Conservation (phyloP, 176 grass and related monocot genomes). For the Cenchrus purpureus region DNA sequence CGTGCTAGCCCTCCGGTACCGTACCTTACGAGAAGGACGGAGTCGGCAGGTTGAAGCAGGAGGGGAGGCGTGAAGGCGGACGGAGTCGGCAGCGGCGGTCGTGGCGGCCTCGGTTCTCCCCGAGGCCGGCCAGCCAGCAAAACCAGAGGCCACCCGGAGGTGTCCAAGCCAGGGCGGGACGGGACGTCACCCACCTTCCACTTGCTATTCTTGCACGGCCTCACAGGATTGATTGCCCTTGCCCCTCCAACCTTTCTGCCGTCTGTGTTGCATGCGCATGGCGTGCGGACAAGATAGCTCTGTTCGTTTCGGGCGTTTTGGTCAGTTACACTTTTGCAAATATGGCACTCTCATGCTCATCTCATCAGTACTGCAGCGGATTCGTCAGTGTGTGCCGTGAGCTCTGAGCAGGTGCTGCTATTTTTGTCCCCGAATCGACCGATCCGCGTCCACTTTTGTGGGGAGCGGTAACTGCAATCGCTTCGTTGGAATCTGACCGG, state of each 20-base stretch:
- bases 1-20: too few relatives aligned
- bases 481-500: background rate
- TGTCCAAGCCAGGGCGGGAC: too few relatives aligned
- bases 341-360: background rate
- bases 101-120: background rate
- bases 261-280: background rate
- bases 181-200: background rate
- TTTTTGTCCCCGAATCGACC: background rate
- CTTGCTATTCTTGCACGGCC: background rate
- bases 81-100: too few relatives aligned
- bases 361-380: background rate
- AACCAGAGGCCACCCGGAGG: background rate
- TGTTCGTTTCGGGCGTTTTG: background rate
- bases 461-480: background rate
- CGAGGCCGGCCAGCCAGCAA: background rate
- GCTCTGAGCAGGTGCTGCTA: background rate
- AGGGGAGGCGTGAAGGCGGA: too few relatives aligned
- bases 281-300: constrained; percentile 1
- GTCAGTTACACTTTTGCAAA: background rate
- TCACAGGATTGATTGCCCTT: too few relatives aligned
- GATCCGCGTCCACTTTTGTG: too few relatives aligned
- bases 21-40: too few relatives aligned
- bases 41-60: too few relatives aligned
- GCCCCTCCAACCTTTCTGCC: too few relatives aligned
- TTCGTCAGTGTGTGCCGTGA: background rate